phyloP scores from a whole-genome alignment of 1,139 yeast genomes.

The Martiniozyma asiatica region DNA sequence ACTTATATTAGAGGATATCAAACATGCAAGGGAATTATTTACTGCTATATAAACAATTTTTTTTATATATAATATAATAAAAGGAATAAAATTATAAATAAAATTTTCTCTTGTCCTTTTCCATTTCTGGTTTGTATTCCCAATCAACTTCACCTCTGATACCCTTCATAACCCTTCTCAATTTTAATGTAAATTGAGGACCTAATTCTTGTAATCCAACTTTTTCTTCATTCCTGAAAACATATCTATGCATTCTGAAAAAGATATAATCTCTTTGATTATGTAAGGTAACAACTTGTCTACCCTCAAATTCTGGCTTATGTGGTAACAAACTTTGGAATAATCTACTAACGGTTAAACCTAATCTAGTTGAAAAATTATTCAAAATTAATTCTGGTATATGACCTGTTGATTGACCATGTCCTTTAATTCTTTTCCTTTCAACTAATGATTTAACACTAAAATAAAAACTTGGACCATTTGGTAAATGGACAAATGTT shows the following conservation, averaged over 20 bases:
- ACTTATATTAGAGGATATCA: constrained; percentile 53
- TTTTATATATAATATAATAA: background rate
- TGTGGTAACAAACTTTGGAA: constrained; percentile 91
- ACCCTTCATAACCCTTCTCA: constrained; percentile 85
- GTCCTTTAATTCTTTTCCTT: constrained; percentile 69
- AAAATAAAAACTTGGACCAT: constrained; percentile 90
- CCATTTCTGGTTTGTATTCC: constrained; percentile 96
- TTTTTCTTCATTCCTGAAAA: constrained; percentile 77
- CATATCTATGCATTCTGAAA: constrained; percentile 88
- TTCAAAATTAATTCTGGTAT: constrained; percentile 85
- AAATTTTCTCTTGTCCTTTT: constrained; percentile 87
- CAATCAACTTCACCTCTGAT: constrained; percentile 85
- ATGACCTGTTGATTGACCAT: constrained; percentile 83
- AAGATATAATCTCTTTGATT: constrained; percentile 93
- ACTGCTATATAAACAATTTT: too few species aligned
- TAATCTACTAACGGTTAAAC: constrained; percentile 82
- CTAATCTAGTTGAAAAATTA: constrained; percentile 84
- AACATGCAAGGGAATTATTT: constrained; percentile 56
- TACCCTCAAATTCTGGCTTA: constrained; percentile 83
- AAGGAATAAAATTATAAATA: constrained; percentile 40
- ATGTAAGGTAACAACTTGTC: constrained; percentile 91
- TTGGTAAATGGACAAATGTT: constrained; percentile 86
- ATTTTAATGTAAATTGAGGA: constrained; percentile 84
- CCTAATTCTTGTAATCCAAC: constrained; percentile 95
- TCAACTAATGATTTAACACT: constrained; percentile 70